phyloP scores from a whole-genome alignment of 2,329 filamentous ascomycete species.

The Chaetomiaceae sp. region DNA sequence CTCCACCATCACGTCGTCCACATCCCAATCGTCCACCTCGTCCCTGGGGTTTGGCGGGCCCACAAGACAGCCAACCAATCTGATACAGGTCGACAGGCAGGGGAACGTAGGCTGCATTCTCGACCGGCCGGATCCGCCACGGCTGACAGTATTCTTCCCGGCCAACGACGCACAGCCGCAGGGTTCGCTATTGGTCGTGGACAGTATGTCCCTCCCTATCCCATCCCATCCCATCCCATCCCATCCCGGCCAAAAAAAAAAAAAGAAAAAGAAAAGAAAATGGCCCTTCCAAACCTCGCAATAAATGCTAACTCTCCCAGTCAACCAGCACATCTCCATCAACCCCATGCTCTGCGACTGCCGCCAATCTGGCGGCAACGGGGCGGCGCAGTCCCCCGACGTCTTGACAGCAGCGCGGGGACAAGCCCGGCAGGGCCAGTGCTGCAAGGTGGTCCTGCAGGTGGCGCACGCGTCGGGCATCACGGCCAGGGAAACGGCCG shows the following conservation, averaged over 20 bases:
- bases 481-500: conserved; percentile 4
- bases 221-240: not conserved
- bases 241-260: not conserved
- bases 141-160: conserved; percentile 8
- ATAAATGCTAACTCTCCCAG: not conserved
- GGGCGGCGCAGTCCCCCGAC: not conserved
- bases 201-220: conserved; percentile 4
- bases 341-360: conserved; percentile 15
- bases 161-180: not conserved
- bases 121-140: conserved; percentile 11
- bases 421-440: not conserved
- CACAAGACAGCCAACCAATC: not conserved
- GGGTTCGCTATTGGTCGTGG: conserved; percentile 1
- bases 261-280: too few species aligned
- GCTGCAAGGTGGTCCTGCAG: conserved; percentile 7
- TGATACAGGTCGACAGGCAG: conserved; percentile 9
- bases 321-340: conserved; percentile 10
- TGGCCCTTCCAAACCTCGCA: too few species aligned
- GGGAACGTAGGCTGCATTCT: conserved; percentile 14
- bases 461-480: not conserved
- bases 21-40: not conserved
- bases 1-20: conserved; percentile 2
- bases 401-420: not conserved
- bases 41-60: not conserved
- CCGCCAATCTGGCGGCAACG: not conserved